Evolutionary conservation across 2,329 filamentous ascomycete species (phyloP).

Genomic region (Myriosclerotinia curreyana): DNA sequence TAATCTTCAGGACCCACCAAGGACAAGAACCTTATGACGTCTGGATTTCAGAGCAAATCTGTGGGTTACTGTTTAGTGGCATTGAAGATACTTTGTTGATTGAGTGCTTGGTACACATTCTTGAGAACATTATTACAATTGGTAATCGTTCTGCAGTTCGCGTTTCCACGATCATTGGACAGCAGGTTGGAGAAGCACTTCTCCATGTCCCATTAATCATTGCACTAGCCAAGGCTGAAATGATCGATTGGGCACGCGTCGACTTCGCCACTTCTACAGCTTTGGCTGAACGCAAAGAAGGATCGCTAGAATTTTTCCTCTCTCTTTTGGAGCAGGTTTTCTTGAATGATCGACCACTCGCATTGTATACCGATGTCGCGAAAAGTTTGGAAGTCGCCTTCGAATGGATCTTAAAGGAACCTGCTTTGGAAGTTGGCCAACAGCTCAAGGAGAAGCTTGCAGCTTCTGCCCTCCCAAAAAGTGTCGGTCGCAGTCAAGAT

Average conservation of each 20-base stretch:
- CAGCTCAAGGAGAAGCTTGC: slow-evolving; percentile 66
- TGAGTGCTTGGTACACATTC: slow-evolving; percentile 60
- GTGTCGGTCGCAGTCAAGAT: slow-evolving; percentile 51
- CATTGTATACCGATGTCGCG: slow-evolving; percentile 81
- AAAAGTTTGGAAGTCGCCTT: slow-evolving; percentile 78
- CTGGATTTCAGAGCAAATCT: slow-evolving; percentile 59
- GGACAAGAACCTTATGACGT: slow-evolving; percentile 58
- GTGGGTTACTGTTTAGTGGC: slow-evolving; percentile 52
- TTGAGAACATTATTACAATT: slow-evolving; percentile 60
- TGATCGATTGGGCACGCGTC: slow-evolving; percentile 62
- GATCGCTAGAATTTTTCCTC: slow-evolving; percentile 75
- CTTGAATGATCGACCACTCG: slow-evolving; percentile 72
- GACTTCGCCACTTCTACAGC: slow-evolving; percentile 72
- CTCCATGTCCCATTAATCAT: slow-evolving; percentile 57
- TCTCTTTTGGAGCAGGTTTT: slow-evolving; percentile 75
- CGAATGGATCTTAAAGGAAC: slow-evolving; percentile 74
- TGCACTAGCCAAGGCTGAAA: slow-evolving; percentile 56
- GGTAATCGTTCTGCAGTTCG: slow-evolving; percentile 51
- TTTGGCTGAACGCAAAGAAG: slow-evolving; percentile 66
- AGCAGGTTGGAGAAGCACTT: slow-evolving; percentile 55
- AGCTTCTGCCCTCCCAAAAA: slow-evolving; percentile 53
- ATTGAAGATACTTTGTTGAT: slow-evolving; percentile 53
- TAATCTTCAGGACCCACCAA: slow-evolving; percentile 62
- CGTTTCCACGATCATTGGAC: slow-evolving; percentile 54
- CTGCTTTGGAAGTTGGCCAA: slow-evolving; percentile 61